Percentiles rank a stretch among this genome's conserved stretches.
Evolutionary conservation across 768 basidiomycete genomes (phyloP).

Genomic region (Mycena amicta): DNA sequence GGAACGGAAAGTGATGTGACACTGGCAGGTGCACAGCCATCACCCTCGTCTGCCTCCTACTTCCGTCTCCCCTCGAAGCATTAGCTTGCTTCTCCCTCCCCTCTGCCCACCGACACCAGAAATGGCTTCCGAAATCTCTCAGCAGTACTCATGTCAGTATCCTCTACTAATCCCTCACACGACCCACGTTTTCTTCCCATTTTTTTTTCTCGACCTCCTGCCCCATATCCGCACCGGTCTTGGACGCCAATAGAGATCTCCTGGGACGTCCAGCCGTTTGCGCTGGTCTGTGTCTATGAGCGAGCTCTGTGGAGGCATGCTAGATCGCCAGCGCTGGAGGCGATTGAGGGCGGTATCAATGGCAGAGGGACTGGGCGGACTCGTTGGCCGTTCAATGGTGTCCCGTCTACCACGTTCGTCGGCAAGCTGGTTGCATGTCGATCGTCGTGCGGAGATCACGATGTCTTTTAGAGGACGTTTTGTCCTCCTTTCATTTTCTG

Average conservation of each 20-base stretch:
- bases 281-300: too few relatives aligned
- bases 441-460: neutral
- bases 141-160: conserved; percentile 84
- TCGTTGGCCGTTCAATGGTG: too few relatives aligned
- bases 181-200: conserved; percentile 7
- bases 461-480: conserved; percentile 3
- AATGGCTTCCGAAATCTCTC: conserved; percentile 76
- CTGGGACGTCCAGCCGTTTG: too few relatives aligned
- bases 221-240: too few relatives aligned
- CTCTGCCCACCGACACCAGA: conserved; percentile 35
- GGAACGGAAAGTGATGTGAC: neutral
- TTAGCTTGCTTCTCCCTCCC: conserved; percentile 74
- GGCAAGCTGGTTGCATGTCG: neutral
- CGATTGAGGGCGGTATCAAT: too few relatives aligned
- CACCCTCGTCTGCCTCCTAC: conserved; percentile 27
- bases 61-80: conserved; percentile 57
- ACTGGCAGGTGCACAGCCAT: conserved; percentile 4
- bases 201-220: too few relatives aligned
- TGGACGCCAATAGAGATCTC: too few relatives aligned
- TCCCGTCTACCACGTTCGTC: neutral
- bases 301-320: too few relatives aligned
- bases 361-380: too few relatives aligned
- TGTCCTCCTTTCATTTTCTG: conserved; percentile 12
- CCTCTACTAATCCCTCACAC: conserved; percentile 21
- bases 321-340: too few relatives aligned